phyloP scores from a whole-genome alignment of 108 stramenopile genomes.

The Discostella pseudostelligera region DNA sequence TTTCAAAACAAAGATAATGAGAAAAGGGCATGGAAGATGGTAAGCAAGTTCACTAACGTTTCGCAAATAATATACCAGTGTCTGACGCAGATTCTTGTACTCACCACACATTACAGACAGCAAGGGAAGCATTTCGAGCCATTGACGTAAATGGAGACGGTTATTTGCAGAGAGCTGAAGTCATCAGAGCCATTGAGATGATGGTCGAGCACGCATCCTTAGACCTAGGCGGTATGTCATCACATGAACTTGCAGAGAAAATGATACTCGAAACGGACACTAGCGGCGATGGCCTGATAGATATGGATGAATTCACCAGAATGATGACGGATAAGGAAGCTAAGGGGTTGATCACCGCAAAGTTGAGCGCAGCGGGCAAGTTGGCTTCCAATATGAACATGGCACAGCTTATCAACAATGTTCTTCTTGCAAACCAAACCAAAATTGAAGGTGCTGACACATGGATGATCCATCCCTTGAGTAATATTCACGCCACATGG shows the following conservation, averaged over 20 bases:
- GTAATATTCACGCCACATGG: slow-evolving; percentile 45
- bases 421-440: slow-evolving; percentile 54
- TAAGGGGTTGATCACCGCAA: background rate
- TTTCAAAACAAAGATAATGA: slow-evolving; percentile 6
- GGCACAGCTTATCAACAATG: slow-evolving; percentile 46
- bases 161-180: slow-evolving; percentile 50
- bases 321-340: slow-evolving; percentile 31
- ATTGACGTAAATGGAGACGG: slow-evolving; percentile 63
- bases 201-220: slow-evolving; percentile 38
- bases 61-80: background rate
- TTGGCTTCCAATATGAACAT: slow-evolving; percentile 36
- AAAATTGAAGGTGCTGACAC: slow-evolving; percentile 44
- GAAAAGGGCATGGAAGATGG: slow-evolving; percentile 25
- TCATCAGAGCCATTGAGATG: slow-evolving; percentile 46
- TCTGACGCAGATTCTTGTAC: background rate
- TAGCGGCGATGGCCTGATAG: slow-evolving; percentile 55
- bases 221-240: slow-evolving; percentile 27
- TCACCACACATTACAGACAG: slow-evolving; percentile 22
- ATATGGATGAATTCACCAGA: slow-evolving; percentile 48
- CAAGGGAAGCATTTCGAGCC: slow-evolving; percentile 52
- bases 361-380: slow-evolving; percentile 10
- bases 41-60: background rate
- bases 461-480: slow-evolving; percentile 55
- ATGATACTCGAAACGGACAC: slow-evolving; percentile 52
- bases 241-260: slow-evolving; percentile 39